These are phyloP conservation scores for Gastrodia elata DNA, from an alignment of 106 monocot species.

Conservation along the genomic window DNA sequence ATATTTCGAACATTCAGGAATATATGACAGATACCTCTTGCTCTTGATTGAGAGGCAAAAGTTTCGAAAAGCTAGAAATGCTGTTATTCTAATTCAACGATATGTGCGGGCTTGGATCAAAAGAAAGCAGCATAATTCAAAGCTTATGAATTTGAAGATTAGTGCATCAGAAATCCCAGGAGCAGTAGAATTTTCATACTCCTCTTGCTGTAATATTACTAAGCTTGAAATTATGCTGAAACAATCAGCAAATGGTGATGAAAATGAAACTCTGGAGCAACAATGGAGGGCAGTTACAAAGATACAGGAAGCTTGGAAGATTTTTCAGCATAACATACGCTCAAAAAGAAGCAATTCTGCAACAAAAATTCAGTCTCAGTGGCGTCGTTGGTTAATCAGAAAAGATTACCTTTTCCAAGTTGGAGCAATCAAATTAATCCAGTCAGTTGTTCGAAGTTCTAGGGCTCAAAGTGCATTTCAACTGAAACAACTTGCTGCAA, in stretches of 20 bases:
- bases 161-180: slow-evolving; percentile 2
- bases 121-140: slow-evolving; percentile 1
- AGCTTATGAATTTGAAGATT: slow-evolving; percentile 8
- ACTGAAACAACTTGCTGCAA: slow-evolving; percentile 14
- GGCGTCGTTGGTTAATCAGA: slow-evolving; percentile 32
- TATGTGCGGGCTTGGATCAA: slow-evolving; percentile 24
- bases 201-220: slow-evolving; percentile 10
- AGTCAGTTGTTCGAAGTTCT: slow-evolving; percentile 13
- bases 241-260: background rate
- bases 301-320: slow-evolving; percentile 34
- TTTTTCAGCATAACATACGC: slow-evolving; percentile 4
- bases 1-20: slow-evolving; percentile 15
- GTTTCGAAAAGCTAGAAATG: slow-evolving; percentile 24
- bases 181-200: slow-evolving; percentile 13
- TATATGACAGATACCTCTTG: slow-evolving; percentile 21
- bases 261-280: background rate
- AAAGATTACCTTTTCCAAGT: slow-evolving; percentile 17
- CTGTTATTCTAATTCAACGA: slow-evolving; percentile 30
- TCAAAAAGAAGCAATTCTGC: slow-evolving; percentile 16
- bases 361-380: slow-evolving; percentile 34
- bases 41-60: slow-evolving; percentile 40
- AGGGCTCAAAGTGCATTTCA: slow-evolving; percentile 17
- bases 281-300: slow-evolving; percentile 21
- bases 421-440: slow-evolving; percentile 24
- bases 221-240: background rate